Percentiles rank a stretch among this genome's conserved stretches.
Conservation (phyloP, 1,284 basidiomycete genomes). For the Sanguinoderma infundibulare region DNA sequence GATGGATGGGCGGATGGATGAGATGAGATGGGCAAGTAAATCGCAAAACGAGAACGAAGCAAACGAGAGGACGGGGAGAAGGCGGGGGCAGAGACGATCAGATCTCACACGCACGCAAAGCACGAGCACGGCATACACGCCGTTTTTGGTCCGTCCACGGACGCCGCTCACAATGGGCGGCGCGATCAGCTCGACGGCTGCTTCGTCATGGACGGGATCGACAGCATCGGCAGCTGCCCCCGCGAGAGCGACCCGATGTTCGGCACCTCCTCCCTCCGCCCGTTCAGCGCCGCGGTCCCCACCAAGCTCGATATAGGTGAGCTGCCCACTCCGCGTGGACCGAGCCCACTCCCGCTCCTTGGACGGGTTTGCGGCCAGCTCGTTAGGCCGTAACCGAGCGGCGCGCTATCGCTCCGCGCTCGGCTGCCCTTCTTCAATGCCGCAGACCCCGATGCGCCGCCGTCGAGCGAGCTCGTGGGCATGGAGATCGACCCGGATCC, state of each 20-base stretch:
- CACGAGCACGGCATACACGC: neutral
- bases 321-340: slow-evolving; percentile 11
- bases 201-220: slow-evolving; percentile 32
- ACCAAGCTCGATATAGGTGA: slow-evolving; percentile 1
- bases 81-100: no score
- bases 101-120: neutral
- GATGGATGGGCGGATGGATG: neutral
- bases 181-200: slow-evolving; percentile 22
- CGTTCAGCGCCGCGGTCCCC: slow-evolving; percentile 7
- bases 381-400: slow-evolving; percentile 45
- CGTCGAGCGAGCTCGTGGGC: slow-evolving; percentile 18
- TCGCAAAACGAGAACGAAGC: neutral
- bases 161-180: neutral
- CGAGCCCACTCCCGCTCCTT: slow-evolving; percentile 43
- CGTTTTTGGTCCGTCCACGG: slow-evolving; percentile 4
- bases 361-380: slow-evolving; percentile 41
- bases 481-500: slow-evolving; percentile 17
- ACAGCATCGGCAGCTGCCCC: slow-evolving; percentile 34
- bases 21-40: no score
- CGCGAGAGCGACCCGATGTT: slow-evolving; percentile 33
- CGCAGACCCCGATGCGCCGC: slow-evolving; percentile 23
- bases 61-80: neutral
- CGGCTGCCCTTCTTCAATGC: slow-evolving; percentile 41
- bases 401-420: slow-evolving; percentile 53
- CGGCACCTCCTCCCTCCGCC: slow-evolving; percentile 32